These are phyloP conservation scores for Populus tomentosa DNA, from an alignment of 441 rosid genomes.

Conservation along the genomic window DNA sequence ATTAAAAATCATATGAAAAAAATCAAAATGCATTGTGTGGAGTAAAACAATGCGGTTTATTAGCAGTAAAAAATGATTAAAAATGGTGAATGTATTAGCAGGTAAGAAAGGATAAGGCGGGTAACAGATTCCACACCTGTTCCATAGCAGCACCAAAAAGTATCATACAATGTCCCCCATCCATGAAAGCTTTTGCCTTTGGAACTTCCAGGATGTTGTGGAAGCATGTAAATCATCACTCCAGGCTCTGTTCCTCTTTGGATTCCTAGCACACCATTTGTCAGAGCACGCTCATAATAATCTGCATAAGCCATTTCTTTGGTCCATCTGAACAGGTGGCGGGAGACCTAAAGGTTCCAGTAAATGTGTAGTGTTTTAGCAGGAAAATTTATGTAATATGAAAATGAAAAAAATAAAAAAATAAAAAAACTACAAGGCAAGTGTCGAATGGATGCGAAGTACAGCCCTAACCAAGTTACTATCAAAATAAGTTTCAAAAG, in stretches of 20 bases:
- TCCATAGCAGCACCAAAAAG: slow-evolving; percentile 99
- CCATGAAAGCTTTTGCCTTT: slow-evolving; percentile 68
- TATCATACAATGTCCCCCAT: slow-evolving; percentile 69
- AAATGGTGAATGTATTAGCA: neutral
- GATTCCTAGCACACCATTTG: slow-evolving; percentile 83
- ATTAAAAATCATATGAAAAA: too few species aligned
- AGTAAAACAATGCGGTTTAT: too few species aligned
- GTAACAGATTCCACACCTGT: slow-evolving; percentile 46
- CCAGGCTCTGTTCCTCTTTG: slow-evolving; percentile 95
- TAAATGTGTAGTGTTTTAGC: neutral
- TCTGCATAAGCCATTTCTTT: slow-evolving; percentile 84
- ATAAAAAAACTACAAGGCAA: neutral
- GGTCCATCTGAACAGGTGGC: slow-evolving; percentile 88
- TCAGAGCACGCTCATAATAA: slow-evolving; percentile 88
- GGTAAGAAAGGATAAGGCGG: neutral
- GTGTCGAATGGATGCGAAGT: neutral
- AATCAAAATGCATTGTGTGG: too few species aligned
- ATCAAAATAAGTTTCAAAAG: neutral
- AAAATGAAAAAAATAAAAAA: neutral
- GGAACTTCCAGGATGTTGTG: slow-evolving; percentile 66
- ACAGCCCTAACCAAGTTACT: neutral
- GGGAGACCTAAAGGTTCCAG: slow-evolving; percentile 58
- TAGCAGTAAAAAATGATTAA: neutral
- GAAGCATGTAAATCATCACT: slow-evolving; percentile 95
- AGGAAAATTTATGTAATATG: neutral